Percentiles rank a stretch among this genome's conserved stretches.
These are phyloP conservation scores for Gnomoniopsis smithogilvyi DNA, from an alignment of 2,329 filamentous ascomycete species.

Conservation along the genomic window DNA sequence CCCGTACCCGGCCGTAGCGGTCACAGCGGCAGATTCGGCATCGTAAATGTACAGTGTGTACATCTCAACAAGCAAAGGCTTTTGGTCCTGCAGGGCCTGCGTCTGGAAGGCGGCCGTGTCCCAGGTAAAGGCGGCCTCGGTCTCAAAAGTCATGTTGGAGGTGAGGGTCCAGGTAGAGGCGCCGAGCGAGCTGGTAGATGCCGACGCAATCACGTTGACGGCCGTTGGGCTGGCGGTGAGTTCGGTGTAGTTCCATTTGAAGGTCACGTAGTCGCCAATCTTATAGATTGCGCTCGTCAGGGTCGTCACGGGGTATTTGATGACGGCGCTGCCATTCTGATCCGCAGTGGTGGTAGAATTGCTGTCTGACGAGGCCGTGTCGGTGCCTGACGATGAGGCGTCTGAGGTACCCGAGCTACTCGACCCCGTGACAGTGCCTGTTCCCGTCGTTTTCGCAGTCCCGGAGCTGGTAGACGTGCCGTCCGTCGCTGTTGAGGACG, in stretches of 20 bases:
- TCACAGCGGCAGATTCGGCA: slow-evolving; percentile 45
- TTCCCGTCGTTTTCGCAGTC: slow-evolving; percentile 25
- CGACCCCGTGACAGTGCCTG: slow-evolving; percentile 22
- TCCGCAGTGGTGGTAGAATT: slow-evolving; percentile 43
- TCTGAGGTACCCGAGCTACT: slow-evolving; percentile 9
- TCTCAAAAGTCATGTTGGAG: slow-evolving; percentile 58
- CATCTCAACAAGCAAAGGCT: slow-evolving; percentile 48
- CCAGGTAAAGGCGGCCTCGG: slow-evolving; percentile 53
- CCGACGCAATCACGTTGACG: slow-evolving; percentile 57
- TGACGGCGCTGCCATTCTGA: slow-evolving; percentile 48
- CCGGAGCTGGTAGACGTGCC: slow-evolving; percentile 24
- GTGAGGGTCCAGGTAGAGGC: slow-evolving; percentile 55
- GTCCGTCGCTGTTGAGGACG: slow-evolving; percentile 26
- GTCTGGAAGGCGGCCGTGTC: slow-evolving; percentile 50
- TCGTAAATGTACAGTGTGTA: slow-evolving; percentile 64
- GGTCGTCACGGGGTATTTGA: slow-evolving; percentile 49
- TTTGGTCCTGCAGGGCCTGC: slow-evolving; percentile 35
- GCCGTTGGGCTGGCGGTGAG: slow-evolving; percentile 56
- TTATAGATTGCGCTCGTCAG: slow-evolving; percentile 52
- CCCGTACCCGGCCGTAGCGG: slow-evolving; percentile 49
- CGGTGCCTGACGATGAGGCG: slow-evolving; percentile 22
- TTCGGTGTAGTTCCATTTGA: slow-evolving; percentile 64
- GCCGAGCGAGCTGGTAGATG: slow-evolving; percentile 42
- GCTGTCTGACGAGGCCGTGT: slow-evolving; percentile 25
- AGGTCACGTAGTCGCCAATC: slow-evolving; percentile 58